phyloP scores from a whole-genome alignment of 345 rosid genomes.

The Arabis alpina region DNA sequence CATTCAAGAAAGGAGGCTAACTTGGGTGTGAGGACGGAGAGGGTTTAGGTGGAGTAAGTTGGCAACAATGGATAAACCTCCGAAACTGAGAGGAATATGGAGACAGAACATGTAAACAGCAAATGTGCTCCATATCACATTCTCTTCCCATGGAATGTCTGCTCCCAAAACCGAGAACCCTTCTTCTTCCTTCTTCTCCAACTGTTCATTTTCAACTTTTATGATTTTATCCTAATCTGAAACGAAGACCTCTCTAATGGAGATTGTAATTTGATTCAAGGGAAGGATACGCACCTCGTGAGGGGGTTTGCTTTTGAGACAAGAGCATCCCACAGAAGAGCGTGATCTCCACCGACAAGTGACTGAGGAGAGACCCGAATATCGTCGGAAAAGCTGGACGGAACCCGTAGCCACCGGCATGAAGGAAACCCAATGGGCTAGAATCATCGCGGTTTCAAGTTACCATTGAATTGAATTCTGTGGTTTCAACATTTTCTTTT shows the following conservation, averaged over 20 bases:
- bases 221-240: no score
- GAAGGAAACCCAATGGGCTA: slow-evolving; percentile 32
- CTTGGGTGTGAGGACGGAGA: slow-evolving; percentile 85
- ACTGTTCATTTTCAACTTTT: slow-evolving; percentile 20
- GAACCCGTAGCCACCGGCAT: slow-evolving; percentile 14
- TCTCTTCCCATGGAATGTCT: slow-evolving; percentile 71
- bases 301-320: slow-evolving; percentile 24
- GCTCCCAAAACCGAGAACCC: slow-evolving; percentile 61
- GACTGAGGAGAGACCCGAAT: slow-evolving; percentile 15
- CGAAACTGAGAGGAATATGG: slow-evolving; percentile 82
- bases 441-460: slow-evolving; percentile 32
- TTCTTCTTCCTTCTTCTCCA: slow-evolving; percentile 40
- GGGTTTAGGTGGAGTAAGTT: slow-evolving; percentile 54
- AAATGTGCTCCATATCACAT: slow-evolving; percentile 71
- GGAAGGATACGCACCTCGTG: slow-evolving; percentile 13
- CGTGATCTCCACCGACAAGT: slow-evolving; percentile 10
- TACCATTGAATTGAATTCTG: not conserved
- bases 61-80: slow-evolving; percentile 77
- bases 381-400: not conserved
- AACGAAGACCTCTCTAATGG: not conserved
- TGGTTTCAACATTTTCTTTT: slow-evolving; percentile 14
- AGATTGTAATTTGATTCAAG: not conserved
- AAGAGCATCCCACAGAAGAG: slow-evolving; percentile 24
- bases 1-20: slow-evolving; percentile 32
- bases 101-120: slow-evolving; percentile 73